Conservation (phyloP, 2,329 filamentous ascomycete genomes). For the Cladorrhinum sp. region DNA sequence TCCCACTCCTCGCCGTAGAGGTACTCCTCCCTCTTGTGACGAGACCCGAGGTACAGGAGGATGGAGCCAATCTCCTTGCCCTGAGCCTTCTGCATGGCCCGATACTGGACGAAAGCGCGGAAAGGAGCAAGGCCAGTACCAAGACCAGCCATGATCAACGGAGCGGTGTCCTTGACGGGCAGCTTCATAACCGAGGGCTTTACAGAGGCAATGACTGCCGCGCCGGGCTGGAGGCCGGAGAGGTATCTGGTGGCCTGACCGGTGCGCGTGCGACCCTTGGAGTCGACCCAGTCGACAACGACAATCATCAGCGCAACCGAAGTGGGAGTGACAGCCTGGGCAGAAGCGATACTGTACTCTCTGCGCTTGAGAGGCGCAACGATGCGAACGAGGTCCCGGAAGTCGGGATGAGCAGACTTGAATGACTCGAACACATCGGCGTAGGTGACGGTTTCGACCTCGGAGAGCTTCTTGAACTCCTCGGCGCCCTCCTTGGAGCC, state of each 20-base stretch:
- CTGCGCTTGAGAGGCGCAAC: constrained; percentile 90
- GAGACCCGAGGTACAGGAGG: constrained; percentile 92
- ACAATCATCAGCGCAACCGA: constrained; percentile 95
- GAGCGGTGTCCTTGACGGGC: constrained; percentile 80
- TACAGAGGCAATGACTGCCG: constrained; percentile 83
- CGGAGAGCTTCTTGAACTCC: constrained; percentile 88
- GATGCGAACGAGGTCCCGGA: constrained; percentile 85
- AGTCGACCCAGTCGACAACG: constrained; percentile 92
- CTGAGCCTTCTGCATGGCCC: constrained; percentile 95
- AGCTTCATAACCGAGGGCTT: constrained; percentile 99
- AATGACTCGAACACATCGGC: constrained; percentile 89
- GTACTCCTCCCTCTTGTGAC: constrained; percentile 97
- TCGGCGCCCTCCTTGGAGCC: constrained; percentile 74
- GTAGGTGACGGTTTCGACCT: constrained; percentile 88
- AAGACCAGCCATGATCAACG: constrained; percentile 98
- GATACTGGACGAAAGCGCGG: constrained; percentile 97
- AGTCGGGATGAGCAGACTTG: constrained; percentile 78
- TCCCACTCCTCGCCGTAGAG: constrained; percentile 99
- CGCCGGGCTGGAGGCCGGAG: constrained; percentile 68
- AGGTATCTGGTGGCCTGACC: constrained; percentile 94
- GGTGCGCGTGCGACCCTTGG: constrained; percentile 80
- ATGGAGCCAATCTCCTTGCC: constrained; percentile 93
- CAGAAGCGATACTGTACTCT: constrained; percentile 98
- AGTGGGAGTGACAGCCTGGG: constrained; percentile 87
- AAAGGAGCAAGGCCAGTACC: constrained; percentile 98